Evolutionary conservation across 164 flowering plant genomes (phyloP).

Genomic region (Chimonanthus salicifolius): DNA sequence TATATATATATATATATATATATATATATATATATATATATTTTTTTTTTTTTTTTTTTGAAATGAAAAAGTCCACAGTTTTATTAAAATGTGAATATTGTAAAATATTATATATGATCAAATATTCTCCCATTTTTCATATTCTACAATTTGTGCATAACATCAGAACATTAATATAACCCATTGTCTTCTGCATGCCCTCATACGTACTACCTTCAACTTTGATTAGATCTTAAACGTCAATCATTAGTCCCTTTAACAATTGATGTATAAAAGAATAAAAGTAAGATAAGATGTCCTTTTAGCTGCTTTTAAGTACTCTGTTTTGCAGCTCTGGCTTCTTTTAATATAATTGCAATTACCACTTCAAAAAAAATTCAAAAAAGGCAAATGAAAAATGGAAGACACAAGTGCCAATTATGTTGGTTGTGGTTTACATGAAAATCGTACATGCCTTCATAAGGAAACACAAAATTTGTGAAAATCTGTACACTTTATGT

Average conservation of each 20-base stretch:
- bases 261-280: neutral
- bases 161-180: no score
- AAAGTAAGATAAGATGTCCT: neutral
- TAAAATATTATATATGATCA: neutral
- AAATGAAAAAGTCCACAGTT: no score
- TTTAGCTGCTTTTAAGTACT: no score
- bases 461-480: neutral
- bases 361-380: neutral
- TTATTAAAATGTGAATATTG: no score
- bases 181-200: no score
- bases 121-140: neutral
- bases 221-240: no score
- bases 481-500: neutral
- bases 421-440: neutral
- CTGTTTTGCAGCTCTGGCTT: neutral
- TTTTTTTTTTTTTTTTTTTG: no score
- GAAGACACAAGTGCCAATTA: neutral
- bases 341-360: neutral
- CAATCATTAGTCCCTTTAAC: no score
- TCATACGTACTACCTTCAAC: no score
- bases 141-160: neutral
- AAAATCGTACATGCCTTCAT: neutral
- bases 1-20: no score
- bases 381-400: neutral
- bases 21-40: no score